These are phyloP conservation scores for Tolypocladium ophioglossoides DNA, from an alignment of 2,329 filamentous ascomycete genomes.

Conservation along the genomic window DNA sequence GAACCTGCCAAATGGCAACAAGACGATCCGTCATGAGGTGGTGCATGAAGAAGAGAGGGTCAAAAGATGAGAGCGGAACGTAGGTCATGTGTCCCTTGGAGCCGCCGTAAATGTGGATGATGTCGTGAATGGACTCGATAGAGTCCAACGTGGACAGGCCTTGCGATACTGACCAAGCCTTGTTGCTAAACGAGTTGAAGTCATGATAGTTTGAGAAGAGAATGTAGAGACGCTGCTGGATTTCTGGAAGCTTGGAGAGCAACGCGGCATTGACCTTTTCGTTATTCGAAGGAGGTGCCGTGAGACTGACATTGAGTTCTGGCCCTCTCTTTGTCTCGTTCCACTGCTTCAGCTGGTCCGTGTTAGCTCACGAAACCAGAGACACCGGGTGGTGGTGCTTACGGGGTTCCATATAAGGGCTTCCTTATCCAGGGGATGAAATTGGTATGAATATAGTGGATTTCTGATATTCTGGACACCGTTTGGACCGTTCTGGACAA, in stretches of 20 bases:
- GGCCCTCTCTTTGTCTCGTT: conserved; percentile 49
- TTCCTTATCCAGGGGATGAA: conserved; percentile 46
- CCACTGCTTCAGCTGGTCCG: conserved; percentile 45
- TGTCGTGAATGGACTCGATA: conserved; percentile 53
- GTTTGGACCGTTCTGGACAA: conserved; percentile 45
- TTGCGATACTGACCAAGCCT: conserved; percentile 44
- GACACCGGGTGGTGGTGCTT: conserved; percentile 17
- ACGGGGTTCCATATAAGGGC: conserved; percentile 52
- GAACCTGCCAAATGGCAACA: conserved; percentile 65
- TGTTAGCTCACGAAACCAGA: conserved; percentile 3
- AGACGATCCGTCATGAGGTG: conserved; percentile 67
- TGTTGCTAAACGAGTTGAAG: conserved; percentile 60
- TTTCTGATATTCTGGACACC: conserved; percentile 47
- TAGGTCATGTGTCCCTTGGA: conserved; percentile 58
- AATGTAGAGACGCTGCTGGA: conserved; percentile 55
- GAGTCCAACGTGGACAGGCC: conserved; percentile 47
- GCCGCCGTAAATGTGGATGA: conserved; percentile 49
- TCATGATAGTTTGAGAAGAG: conserved; percentile 58
- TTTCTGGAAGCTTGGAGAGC: conserved; percentile 34
- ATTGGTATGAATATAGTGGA: conserved; percentile 50
- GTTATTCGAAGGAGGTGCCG: conserved; percentile 43
- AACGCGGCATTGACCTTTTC: conserved; percentile 38
- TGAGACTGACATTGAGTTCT: conserved; percentile 16
- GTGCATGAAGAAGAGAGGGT: conserved; percentile 71
- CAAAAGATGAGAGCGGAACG: conserved; percentile 64